Evolutionary conservation across 148 eudicot genomes (phyloP), one percentile per base, ranked within the genome.

Genomic region (Rhododendron molle): DNA sequence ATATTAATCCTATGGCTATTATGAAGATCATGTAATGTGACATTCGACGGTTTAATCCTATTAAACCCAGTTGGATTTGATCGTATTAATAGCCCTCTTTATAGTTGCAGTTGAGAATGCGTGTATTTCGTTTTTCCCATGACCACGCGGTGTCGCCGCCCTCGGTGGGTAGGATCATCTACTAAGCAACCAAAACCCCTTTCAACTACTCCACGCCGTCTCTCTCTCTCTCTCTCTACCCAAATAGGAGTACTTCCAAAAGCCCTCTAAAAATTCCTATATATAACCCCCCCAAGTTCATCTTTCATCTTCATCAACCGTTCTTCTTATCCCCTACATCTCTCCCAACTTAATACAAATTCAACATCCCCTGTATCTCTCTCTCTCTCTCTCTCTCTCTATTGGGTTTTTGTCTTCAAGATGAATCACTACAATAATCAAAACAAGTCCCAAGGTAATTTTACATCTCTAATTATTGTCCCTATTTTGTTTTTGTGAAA

Each of bases 351-450:
- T 52, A 49, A 14, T 10, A 72, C 11, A 1, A 30, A 11, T 72
- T 72, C 76, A 72, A 13, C 78, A 21, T 77, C 32, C 16, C 50
- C 30, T 13, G 15, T 20, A 44, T n/a, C 56, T 46, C 34, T 46
- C 81, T 16, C 34, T 16, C 34, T 13, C 78, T 13, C 7, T 12
- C 43, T 43, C 52, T 26, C 54, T n/a, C 32, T 44, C 54, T 44
- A 3, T 30, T 0, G 14, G 12, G 1, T 12, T 47, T 11, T 28
- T 2, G 20, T 20, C 18, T 78, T 54, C 46, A 81, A 34, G 44
- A 81, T 81, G 83, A 54, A 38, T 54, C 67, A 81, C 43, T 32
- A 81, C 83, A 34, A 81, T 26, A 34, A 81, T 18, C 83, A 81
- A 81, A 81, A 30, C 83, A 44, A 81, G 69, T 13, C 83, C 67